A percentile compares a stretch with the other conserved stretches of the same genome.
phyloP scores from a whole-genome alignment of 371 early-diverging fungal genomes.

The Mortierella sp. region DNA sequence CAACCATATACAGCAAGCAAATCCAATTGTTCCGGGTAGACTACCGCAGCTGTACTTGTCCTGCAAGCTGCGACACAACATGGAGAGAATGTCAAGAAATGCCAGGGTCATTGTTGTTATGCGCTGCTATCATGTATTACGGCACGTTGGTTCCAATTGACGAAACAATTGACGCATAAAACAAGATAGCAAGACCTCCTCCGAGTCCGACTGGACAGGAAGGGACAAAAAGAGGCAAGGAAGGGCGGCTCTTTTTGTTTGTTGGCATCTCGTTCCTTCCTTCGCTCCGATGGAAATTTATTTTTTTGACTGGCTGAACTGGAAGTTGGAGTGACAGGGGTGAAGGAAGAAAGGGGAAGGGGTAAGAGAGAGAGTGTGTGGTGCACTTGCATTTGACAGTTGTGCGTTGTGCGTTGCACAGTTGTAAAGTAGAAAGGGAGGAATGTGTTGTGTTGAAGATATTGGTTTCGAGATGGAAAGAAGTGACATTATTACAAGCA shows the following conservation, averaged over 20 bases:
- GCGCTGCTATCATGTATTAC: not conserved
- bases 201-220: not conserved
- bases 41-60: no score
- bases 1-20: no score
- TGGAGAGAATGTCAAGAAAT: not conserved
- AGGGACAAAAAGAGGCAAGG: not conserved
- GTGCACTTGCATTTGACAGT: no score
- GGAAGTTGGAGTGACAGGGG: not conserved
- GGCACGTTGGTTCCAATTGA: no score
- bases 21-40: no score
- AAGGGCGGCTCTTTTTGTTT: not conserved
- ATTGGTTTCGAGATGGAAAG: no score
- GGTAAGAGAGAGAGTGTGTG: not conserved
- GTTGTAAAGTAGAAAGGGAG: no score
- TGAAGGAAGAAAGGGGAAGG: not conserved
- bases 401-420: no score
- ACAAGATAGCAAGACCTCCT: not conserved
- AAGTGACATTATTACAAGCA: no score
- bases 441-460: no score
- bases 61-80: not conserved
- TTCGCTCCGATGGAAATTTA: conserved; percentile 21
- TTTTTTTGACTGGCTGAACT: not conserved
- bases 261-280: conserved; percentile 14
- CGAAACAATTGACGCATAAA: not conserved
- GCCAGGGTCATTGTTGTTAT: no score